Percentiles rank a stretch among this genome's conserved stretches.
phyloP scores from a whole-genome alignment of 1,284 basidiomycete genomes.

The Naganishia liquefaciens region DNA sequence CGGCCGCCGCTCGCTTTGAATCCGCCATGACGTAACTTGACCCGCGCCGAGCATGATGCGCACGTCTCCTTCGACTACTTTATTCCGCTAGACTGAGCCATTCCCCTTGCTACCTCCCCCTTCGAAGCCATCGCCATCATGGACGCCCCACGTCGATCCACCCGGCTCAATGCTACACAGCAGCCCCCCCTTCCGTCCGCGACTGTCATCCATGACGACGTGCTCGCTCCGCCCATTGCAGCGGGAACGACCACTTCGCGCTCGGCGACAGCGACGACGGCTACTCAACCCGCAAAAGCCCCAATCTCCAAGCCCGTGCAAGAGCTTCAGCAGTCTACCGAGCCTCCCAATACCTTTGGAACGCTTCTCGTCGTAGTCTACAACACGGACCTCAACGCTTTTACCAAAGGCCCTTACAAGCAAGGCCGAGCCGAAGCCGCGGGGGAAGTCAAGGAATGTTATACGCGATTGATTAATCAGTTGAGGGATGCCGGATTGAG shows the following conservation, averaged over 20 bases:
- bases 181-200: not conserved
- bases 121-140: not conserved
- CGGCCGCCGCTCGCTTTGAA: too few relatives aligned
- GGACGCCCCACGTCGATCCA: conserved; percentile 20
- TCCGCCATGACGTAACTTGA: too few relatives aligned
- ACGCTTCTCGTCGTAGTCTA: conserved; percentile 22
- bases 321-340: not conserved
- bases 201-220: not conserved
- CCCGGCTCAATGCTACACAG: not conserved
- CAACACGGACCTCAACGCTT: conserved; percentile 17
- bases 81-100: not conserved
- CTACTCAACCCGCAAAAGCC: not conserved
- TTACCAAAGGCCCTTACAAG: conserved; percentile 10
- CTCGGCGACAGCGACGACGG: not conserved
- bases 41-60: too few relatives aligned
- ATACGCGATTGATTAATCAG: conserved; percentile 41
- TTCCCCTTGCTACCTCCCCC: not conserved
- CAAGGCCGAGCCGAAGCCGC: conserved; percentile 36
- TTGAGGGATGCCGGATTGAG: conserved; percentile 47
- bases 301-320: not conserved
- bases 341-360: conserved; percentile 22
- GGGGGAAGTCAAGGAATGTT: conserved; percentile 43
- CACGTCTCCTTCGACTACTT: not conserved
- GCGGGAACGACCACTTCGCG: not conserved
- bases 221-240: conserved; percentile 11